Base-by-base conservation (phyloP, 2,329 filamentous ascomycete species). In the Pyricularia sp. region DNA sequence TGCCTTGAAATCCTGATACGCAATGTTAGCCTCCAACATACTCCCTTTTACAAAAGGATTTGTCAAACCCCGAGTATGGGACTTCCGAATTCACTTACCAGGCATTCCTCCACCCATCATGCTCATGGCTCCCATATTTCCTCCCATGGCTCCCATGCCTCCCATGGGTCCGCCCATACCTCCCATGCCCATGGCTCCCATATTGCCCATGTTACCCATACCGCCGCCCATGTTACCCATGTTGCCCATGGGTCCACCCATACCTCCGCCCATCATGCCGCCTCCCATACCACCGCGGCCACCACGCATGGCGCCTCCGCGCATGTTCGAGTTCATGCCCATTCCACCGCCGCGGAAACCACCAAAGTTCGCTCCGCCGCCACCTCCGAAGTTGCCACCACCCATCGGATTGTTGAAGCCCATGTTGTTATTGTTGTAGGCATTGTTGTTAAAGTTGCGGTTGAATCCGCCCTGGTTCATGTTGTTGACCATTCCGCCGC, bases 1-100 rank as follows among this genome's bases (percentile, higher is more conserved):
- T 88, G 70, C 84, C 87, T 79, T 88, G 87, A 78, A 93, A 93
- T 63, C 86, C 88, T 84, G 70, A 10, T 68, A 68, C 7, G 42
- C 28, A 23, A 25, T 33, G 31, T 65, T 31, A 42, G 50, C n/a
- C 70, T 69, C 17, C 72, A 69, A 61, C 69, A 73, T 64, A 69
- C 68, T 68, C 70, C 11, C n/a, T 11, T 36, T 23, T 14, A 7
- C 63, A 31, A n/a, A 66, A 61, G 11, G 11, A 26, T 2, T 17
- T 28, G 23, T 64, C 0, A 31, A 10, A 28, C 6, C 4, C 14
- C 5, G 42, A 50, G 1, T 3, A 65, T 58, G 20, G 5, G 20
- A 55, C 23, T 26, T 64, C 7, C 25, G 17, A 28, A 70, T 68
- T 42, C 72, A 78, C 85, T 82, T 85, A 78, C 86, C 85, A 72